Conservation (phyloP, 139 green algal genomes). For the Asterochloris sp. region DNA sequence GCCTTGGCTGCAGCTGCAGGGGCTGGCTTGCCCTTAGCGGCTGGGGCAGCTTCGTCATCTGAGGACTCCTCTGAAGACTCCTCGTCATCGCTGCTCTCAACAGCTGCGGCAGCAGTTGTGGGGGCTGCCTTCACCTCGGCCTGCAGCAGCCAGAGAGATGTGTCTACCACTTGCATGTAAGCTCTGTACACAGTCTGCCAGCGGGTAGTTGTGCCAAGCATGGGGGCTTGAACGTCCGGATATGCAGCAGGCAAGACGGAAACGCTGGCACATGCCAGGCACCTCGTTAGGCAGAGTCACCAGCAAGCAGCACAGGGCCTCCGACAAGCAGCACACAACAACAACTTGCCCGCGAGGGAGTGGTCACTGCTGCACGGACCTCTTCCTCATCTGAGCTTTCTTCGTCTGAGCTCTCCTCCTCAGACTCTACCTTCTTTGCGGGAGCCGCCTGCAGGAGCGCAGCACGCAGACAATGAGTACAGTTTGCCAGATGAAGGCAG, state of each 20-base stretch:
- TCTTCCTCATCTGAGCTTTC: conserved; percentile 22
- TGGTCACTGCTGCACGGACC: not conserved
- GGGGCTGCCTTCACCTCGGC: not conserved
- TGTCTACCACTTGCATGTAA: not conserved
- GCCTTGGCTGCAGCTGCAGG: not conserved
- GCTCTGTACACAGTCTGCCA: no score
- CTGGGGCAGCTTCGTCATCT: not conserved
- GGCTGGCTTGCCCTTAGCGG: not conserved
- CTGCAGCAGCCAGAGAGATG: no score
- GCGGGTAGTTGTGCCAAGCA: no score
- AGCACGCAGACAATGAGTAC: not conserved
- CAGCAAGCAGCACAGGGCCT: not conserved
- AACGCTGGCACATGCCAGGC: no score
- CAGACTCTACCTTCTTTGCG: not conserved
- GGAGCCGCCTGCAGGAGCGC: not conserved
- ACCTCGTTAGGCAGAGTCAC: no score
- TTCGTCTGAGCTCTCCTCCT: conserved; percentile 20
- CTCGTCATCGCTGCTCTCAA: not conserved
- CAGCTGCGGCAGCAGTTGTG: not conserved
- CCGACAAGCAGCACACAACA: not conserved
- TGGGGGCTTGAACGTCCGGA: no score
- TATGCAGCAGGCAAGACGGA: no score
- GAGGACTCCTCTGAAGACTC: conserved; percentile 22
- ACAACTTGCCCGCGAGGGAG: no score
- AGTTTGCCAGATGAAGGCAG: no score